These are phyloP conservation scores for Quercus variabilis DNA, from an alignment of 306 rosid species.

Conservation along the genomic window DNA sequence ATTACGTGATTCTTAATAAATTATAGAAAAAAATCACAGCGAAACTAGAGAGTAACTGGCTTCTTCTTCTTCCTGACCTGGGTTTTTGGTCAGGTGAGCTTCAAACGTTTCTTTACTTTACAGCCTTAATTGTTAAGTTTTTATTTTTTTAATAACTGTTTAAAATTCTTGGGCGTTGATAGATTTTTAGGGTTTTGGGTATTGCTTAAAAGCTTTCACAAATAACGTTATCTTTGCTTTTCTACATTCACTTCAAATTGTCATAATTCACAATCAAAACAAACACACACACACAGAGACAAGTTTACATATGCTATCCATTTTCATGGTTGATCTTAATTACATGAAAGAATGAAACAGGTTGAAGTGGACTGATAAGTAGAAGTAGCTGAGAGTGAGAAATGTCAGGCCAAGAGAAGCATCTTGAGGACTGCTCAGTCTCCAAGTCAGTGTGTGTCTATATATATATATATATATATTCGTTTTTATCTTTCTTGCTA, in stretches of 20 bases:
- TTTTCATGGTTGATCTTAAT: not conserved
- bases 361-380: no score
- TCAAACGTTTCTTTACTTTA: not conserved
- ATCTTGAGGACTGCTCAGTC: constrained; percentile 86
- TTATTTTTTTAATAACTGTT: no score
- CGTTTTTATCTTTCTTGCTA: not conserved
- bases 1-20: no score
- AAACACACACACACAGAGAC: no score
- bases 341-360: no score
- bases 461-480: no score
- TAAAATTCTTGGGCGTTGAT: not conserved
- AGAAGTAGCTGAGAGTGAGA: not conserved
- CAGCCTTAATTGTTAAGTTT: no score
- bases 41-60: no score
- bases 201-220: not conserved
- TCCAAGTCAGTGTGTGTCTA: constrained; percentile 54
- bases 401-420: constrained; percentile 77
- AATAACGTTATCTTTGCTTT: no score
- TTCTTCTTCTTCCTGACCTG: not conserved
- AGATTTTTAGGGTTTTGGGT: not conserved
- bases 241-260: no score
- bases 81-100: not conserved
- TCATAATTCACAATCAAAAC: no score
- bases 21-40: no score
- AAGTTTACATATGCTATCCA: not conserved